Evolutionary conservation across 441 rosid species (phyloP).

Genomic region (Pelargonium cotyledonis): DNA sequence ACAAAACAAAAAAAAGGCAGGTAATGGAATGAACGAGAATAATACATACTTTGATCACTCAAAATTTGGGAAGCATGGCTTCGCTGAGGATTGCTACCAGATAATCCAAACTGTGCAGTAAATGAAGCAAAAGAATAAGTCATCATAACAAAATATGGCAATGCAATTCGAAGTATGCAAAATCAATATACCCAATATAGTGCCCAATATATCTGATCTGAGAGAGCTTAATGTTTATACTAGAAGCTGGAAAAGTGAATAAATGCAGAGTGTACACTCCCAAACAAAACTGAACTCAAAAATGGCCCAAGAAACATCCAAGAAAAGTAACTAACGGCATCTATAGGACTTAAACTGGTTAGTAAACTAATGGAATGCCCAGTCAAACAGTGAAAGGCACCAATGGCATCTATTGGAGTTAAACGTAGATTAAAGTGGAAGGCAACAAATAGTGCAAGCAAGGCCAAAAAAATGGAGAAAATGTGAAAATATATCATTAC

Average conservation of each 20-base stretch:
- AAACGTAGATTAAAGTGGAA: background rate
- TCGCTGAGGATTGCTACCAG: constrained; percentile 72
- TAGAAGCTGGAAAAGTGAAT: too few relatives aligned
- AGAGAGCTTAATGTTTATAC: too few relatives aligned
- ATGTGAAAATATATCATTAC: background rate
- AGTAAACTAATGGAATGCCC: background rate
- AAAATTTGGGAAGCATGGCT: constrained; percentile 66
- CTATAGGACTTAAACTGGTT: too few relatives aligned
- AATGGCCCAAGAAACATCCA: constrained; percentile 2
- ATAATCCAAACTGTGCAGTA: constrained; percentile 59
- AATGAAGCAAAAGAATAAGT: constrained; percentile 9
- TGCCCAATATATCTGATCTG: background rate
- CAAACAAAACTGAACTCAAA: too few relatives aligned
- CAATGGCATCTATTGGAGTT: background rate
- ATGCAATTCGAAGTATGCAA: background rate
- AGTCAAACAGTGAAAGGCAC: too few relatives aligned
- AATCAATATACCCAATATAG: background rate
- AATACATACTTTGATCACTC: constrained; percentile 66
- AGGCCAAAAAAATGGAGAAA: background rate
- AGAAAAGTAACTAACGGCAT: background rate
- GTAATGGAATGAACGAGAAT: background rate
- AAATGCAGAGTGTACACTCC: background rate
- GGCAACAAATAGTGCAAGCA: background rate
- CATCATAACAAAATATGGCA: background rate
- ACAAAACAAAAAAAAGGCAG: background rate